Base-by-base conservation (phyloP, 768 basidiomycete genomes). In the Punctularia strigosozonata region DNA sequence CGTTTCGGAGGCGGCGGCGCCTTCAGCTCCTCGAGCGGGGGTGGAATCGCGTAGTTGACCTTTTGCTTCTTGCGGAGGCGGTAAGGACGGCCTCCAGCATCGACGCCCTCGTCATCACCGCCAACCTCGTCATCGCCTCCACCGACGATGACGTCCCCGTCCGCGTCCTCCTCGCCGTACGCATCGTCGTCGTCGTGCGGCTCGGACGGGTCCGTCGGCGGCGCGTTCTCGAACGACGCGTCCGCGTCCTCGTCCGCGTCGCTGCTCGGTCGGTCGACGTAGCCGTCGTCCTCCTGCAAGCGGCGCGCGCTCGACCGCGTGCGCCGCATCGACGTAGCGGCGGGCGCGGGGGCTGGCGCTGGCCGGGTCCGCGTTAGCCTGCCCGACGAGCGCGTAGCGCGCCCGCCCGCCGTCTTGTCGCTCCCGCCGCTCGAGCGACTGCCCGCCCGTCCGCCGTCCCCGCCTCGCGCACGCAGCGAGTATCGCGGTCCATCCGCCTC, bases 31-130 rank as follows among this genome's bases (percentile, higher is more conserved):
- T 89, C 86, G 13, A 89, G 61, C 1, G 85, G 80, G 0, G 86
- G 85, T 1, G 81, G 83, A 17, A 87, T 81, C 10, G 79, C 78
- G 41, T 89, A 89, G 51, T 88, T 86, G 48, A 89, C 75, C 43
- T 71, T 68, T 32, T 50, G 52, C 37, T 85, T 64, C 49, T 77
- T 73, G 15, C 86, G 65, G 25, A 89, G 62, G 0, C 74, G 51
- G 48, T 89, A 89, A 13, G 75, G 73, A 32, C 64, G 68, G 6
- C 71, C 73, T 40, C 75, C 73, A 18, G 53, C 65, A 30, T 73
- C 71, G 5, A 65, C 62, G 19, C 56, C 60, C 10, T 50, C 56
- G 6, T 58, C 61, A n/a, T 65, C 64, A 1, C 65, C 68, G 22
- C 66, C 69, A 2, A 57, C 62, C 14, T 66, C 67, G 61, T 66